phyloP scores from a whole-genome alignment of 1,139 yeast species.

The Zygosaccharomyces pseudobailii region DNA sequence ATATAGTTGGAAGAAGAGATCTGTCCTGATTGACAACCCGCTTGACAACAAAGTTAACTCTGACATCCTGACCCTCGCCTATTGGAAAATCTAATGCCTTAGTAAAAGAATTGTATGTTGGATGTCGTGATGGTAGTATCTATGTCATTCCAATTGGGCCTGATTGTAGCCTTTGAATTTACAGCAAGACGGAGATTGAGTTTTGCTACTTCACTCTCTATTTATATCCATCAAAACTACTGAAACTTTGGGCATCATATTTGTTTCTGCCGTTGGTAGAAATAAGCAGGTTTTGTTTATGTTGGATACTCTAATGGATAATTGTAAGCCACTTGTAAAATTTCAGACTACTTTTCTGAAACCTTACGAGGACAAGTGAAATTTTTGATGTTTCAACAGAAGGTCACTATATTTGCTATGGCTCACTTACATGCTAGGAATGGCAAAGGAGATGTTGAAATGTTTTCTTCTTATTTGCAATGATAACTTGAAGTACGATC shows the following conservation, averaged over 20 bases:
- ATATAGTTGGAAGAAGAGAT: neutral
- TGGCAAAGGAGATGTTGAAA: conserved; percentile 20
- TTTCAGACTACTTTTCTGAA: conserved; percentile 20
- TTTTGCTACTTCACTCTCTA: conserved; percentile 5
- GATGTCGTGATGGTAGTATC: conserved; percentile 13
- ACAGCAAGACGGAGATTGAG: neutral
- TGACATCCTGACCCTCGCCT: conserved; percentile 12
- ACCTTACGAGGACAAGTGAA: conserved; percentile 20
- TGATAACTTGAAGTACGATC: conserved; percentile 12
- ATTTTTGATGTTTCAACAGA: conserved; percentile 16
- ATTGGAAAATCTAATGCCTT: neutral
- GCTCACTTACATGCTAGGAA: conserved; percentile 13
- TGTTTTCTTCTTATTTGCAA: conserved; percentile 15
- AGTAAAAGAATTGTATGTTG: conserved; percentile 9
- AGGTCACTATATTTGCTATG: conserved; percentile 24
- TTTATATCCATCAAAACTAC: conserved; percentile 9
- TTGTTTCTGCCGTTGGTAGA: conserved; percentile 9
- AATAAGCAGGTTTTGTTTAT: conserved; percentile 7
- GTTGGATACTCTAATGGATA: conserved; percentile 6
- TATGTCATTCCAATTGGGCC: conserved; percentile 3
- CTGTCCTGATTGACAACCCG: neutral
- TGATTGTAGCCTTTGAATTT: neutral
- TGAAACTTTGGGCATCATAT: conserved; percentile 5
- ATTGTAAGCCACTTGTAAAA: conserved; percentile 2
- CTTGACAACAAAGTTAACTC: conserved; percentile 5